Evolutionary conservation across 2,329 filamentous ascomycete genomes (phyloP), one percentile per base, ranked within the genome.

Genomic region (Zymoseptoria pseudotritici): DNA sequence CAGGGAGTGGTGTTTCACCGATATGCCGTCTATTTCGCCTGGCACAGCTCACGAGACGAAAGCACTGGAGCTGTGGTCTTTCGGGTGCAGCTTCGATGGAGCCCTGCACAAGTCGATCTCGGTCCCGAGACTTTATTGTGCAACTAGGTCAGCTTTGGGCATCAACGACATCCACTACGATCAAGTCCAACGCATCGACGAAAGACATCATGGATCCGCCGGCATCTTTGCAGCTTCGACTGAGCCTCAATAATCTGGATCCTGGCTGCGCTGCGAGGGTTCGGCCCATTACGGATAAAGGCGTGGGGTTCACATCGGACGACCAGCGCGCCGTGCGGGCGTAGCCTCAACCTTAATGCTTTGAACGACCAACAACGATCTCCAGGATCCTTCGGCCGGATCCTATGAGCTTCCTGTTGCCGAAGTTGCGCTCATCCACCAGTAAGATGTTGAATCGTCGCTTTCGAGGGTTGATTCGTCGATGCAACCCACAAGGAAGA

Each of bases 331-430:
- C 61, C 59, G 64, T 61, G 46, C 61, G 60, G 58, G 42, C 55
- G 55, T 57, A 59, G 63, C 62, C 58, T 61, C 64, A 67, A 65
- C 66, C 63, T 65, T 62, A 65, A 66, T 61, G 62, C 61, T 60
- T 5, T 46, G 36, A 17, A 46, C 36, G 36, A 46, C 36, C 36
- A 46, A 46, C 36, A 46, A 46, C 36, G 13, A 46, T 46, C 36
- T 13, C 36, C 57, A 53, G 58, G 58, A 60, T 60, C 58, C 56
- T 56, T 51, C 58, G 29, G 55, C 26, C 50, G 58, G 54, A 59
- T 58, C 59, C 60, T 55, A 56, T 57, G 53, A 54, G 42, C 36
- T 22, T 19, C 58, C 50, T 52, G 59, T 51, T 64, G 60, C 62
- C 60, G 60, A 63, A 59, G 59, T 57, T 59, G 42, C 42, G 20